Evolutionary conservation across 2,329 filamentous ascomycete genomes (phyloP), one percentile per base, ranked within the genome.

Genomic region (Hypoxylon sp.): DNA sequence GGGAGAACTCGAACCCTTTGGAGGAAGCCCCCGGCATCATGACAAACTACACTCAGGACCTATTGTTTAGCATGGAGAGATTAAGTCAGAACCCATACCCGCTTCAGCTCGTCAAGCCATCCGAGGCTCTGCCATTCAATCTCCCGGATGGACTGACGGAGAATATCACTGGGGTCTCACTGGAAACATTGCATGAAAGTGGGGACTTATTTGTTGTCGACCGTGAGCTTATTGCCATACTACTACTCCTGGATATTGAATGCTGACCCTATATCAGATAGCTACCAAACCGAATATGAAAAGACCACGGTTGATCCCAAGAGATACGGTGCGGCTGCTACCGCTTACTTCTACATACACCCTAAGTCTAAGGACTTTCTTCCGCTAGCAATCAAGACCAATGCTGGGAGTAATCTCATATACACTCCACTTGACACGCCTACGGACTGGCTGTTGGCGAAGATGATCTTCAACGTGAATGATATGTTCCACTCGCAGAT

Each of bases 391-490:
- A 80, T 81, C 61, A 75, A 77, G 30, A 77, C 78, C 3, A 79
- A 80, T 48, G 66, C 73, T 6, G 76, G 76, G 20, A 73, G 64
- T 2, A 75, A 79, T 53, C 69, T 81, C 20, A 72, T 79, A 44
- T 81, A 82, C 68, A 81, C 79, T 11, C 79, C 79, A 2, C 46
- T 68, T 4, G 80, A 81, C 62, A 59, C 54, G 0, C 25, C 59
- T 7, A 73, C 76, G n/a, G 79, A 82, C 62, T 81, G 79, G 80
- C 60, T 79, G 13, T 59, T 81, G 1, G 80, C 80, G 0, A 81
- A 81, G 64, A 42, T 51, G 44, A 68, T 68, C 54, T 64, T 68
- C 48, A 68, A 68, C 54, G 46, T 59, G 7, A 79, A 80, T 54
- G 78, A 81, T 63, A 74, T 80, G 64, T 80, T 77, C 72, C 75